Percentiles rank a stretch among this genome's conserved stretches.
Conservation (phyloP, 1,284 basidiomycete species). For the Austroboletus rostrupii region DNA sequence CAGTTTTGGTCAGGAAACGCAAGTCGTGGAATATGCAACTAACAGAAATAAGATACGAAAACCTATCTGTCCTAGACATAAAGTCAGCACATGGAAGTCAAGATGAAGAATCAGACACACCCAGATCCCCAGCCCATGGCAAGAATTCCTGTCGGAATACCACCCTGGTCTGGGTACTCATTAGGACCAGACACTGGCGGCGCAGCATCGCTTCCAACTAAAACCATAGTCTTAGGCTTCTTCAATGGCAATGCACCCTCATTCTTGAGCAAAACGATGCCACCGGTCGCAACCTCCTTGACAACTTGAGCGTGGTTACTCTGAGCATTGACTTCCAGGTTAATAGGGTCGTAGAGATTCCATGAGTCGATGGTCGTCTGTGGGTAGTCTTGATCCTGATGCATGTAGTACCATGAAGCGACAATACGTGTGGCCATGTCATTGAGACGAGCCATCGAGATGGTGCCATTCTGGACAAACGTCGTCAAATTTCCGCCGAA, state of each 20-base stretch:
- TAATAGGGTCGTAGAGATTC: conserved; percentile 43
- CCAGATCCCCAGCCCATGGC: conserved; percentile 68
- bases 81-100: not conserved
- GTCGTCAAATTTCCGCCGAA: conserved; percentile 49
- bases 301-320: conserved; percentile 53
- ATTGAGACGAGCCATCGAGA: conserved; percentile 47
- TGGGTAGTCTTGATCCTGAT: conserved; percentile 58
- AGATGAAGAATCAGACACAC: conserved; percentile 11
- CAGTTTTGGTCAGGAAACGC: not conserved
- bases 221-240: conserved; percentile 32
- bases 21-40: conserved; percentile 5
- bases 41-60: conserved; percentile 38
- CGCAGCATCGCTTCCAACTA: conserved; percentile 52
- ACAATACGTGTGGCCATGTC: conserved; percentile 69
- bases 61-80: conserved; percentile 32
- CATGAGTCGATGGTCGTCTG: conserved; percentile 50
- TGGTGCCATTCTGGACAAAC: conserved; percentile 25
- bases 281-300: conserved; percentile 64
- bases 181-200: conserved; percentile 56
- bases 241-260: conserved; percentile 51
- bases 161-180: conserved; percentile 45
- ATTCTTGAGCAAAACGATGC: conserved; percentile 80
- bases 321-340: conserved; percentile 59
- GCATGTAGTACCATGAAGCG: conserved; percentile 56
- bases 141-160: conserved; percentile 51